A percentile compares a stretch with the other conserved stretches of the same genome.
These are phyloP conservation scores for Cutaneotrichosporon daszewskae DNA, from an alignment of 1,284 basidiomycete genomes.

Conservation along the genomic window DNA sequence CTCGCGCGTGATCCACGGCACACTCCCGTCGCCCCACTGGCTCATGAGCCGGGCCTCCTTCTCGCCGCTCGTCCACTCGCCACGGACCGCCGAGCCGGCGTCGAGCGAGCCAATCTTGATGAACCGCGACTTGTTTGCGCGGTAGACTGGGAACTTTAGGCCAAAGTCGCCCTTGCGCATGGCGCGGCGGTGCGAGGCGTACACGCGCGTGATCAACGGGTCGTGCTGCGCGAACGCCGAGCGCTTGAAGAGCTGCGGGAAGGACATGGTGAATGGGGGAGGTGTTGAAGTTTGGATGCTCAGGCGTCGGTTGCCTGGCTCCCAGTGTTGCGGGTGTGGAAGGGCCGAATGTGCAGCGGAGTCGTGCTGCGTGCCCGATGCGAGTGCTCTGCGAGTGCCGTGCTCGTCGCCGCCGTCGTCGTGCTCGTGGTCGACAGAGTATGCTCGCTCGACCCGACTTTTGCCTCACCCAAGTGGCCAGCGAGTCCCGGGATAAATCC, in stretches of 20 bases:
- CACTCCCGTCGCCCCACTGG: constrained; percentile 37
- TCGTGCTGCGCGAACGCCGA: constrained; percentile 43
- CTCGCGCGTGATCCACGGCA: constrained; percentile 24
- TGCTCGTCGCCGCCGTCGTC: no score
- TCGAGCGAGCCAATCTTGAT: constrained; percentile 39
- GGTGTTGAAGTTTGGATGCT: background rate
- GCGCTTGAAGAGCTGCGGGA: constrained; percentile 40
- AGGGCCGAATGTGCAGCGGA: no score
- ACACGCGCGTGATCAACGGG: constrained; percentile 44
- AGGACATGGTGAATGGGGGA: constrained; percentile 25
- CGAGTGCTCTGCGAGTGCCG: background rate
- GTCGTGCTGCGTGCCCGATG: background rate
- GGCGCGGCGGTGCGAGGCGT: constrained; percentile 35
- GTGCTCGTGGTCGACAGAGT: background rate
- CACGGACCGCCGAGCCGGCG: constrained; percentile 30
- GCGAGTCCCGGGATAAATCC: no score
- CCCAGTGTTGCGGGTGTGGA: no score
- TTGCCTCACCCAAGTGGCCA: background rate
- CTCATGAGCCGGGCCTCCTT: constrained; percentile 43
- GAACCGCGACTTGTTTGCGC: constrained; percentile 30
- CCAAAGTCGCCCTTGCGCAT: constrained; percentile 36
- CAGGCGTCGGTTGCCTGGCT: no score
- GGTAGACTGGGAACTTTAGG: constrained; percentile 39
- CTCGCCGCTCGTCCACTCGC: constrained; percentile 41
- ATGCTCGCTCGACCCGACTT: background rate